Evolutionary conservation across 1,139 yeast species (phyloP).

Genomic region (Kurtzmaniella quercitrusa): DNA sequence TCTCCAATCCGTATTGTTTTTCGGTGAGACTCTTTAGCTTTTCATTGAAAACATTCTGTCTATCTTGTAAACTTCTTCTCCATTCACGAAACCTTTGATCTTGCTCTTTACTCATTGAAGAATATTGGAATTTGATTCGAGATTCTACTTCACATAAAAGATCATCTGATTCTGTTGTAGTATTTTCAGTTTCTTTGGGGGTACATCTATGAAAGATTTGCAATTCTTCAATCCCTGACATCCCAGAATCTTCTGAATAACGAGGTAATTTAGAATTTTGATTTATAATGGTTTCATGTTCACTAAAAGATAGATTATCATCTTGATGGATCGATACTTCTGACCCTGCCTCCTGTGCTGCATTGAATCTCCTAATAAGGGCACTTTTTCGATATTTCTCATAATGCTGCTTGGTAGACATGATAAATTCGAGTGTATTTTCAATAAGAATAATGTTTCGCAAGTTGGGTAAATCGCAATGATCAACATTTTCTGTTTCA

Average conservation of each 20-base stretch:
- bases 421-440: slow-evolving; percentile 56
- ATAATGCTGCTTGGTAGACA: slow-evolving; percentile 53
- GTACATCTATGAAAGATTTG: slow-evolving; percentile 33
- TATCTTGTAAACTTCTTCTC: slow-evolving; percentile 53
- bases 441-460: slow-evolving; percentile 48
- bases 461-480: slow-evolving; percentile 61
- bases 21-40: slow-evolving; percentile 48
- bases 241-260: slow-evolving; percentile 1
- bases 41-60: slow-evolving; percentile 52
- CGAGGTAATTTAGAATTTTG: background rate
- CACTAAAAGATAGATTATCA: slow-evolving; percentile 3
- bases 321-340: slow-evolving; percentile 3
- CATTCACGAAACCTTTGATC: slow-evolving; percentile 64
- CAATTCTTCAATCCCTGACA: slow-evolving; percentile 16
- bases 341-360: slow-evolving; percentile 2
- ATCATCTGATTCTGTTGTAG: slow-evolving; percentile 43
- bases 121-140: slow-evolving; percentile 42
- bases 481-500: slow-evolving; percentile 60
- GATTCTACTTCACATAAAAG: slow-evolving; percentile 43
- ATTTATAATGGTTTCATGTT: slow-evolving; percentile 2
- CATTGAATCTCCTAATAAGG: slow-evolving; percentile 27
- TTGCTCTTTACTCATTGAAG: slow-evolving; percentile 46
- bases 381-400: slow-evolving; percentile 48
- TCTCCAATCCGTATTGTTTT: slow-evolving; percentile 31
- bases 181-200: slow-evolving; percentile 32